Percentiles rank a stretch among this genome's conserved stretches.
Evolutionary conservation across 2,329 filamentous ascomycete species (phyloP).

Genomic region (Aureobasidium sp.): DNA sequence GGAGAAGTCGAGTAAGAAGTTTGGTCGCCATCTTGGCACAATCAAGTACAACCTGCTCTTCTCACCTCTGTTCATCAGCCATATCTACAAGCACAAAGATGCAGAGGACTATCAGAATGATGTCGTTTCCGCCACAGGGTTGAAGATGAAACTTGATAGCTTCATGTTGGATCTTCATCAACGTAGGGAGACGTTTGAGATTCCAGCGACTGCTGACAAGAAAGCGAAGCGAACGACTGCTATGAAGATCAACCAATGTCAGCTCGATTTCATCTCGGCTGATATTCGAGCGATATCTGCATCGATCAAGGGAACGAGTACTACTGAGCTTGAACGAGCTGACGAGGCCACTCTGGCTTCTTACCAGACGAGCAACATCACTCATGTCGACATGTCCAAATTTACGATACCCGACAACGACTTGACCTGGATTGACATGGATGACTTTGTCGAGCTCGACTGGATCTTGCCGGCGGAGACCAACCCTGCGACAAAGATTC

Average conservation of each 20-base stretch:
- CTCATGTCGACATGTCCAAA: constrained; percentile 59
- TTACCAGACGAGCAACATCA: constrained; percentile 37
- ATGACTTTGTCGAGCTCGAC: constrained; percentile 96
- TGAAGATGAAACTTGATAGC: constrained; percentile 92
- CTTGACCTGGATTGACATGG: constrained; percentile 97
- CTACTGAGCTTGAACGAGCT: constrained; percentile 63
- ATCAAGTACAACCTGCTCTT: constrained; percentile 95
- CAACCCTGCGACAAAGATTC: constrained; percentile 87
- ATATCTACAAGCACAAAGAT: constrained; percentile 98
- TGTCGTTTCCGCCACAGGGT: constrained; percentile 82
- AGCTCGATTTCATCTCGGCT: constrained; percentile 83
- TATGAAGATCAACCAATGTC: constrained; percentile 92
- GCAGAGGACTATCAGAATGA: constrained; percentile 74
- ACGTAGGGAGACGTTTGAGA: constrained; percentile 81
- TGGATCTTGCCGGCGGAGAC: constrained; percentile 88
- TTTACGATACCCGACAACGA: constrained; percentile 96
- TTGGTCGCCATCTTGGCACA: constrained; percentile 91
- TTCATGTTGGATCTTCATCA: constrained; percentile 97
- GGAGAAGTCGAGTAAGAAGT: constrained; percentile 98
- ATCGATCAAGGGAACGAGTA: constrained; percentile 72
- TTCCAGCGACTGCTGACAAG: constrained; percentile 59
- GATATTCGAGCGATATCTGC: constrained; percentile 92
- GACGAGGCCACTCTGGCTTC: constrained; percentile 56
- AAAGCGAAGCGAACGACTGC: constrained; percentile 76
- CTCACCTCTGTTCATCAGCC: constrained; percentile 87